Evolutionary conservation across 257 asterid genomes (phyloP), one percentile per base, ranked within the genome.

Genomic region (Solanum pennellii): DNA sequence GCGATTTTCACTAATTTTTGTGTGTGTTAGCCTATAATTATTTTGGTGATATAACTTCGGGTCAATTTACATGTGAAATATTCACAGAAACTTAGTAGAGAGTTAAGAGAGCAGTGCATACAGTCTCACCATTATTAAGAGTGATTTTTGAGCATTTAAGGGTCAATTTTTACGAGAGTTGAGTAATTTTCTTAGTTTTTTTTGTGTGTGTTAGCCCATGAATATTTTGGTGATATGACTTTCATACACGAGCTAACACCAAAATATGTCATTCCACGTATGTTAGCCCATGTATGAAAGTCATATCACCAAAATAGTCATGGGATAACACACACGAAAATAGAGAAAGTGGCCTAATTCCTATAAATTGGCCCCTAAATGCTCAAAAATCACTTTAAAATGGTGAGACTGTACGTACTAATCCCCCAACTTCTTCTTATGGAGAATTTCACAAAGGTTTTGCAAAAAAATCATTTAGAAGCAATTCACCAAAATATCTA

Each of bases 401-500:
- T 56, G 25, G 65, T 56, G 25, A 56, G 65, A 56, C 2, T 56
- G 12, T 20, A 20, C 12, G 1, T 56, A 3, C 25, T 56, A 5
- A 11, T 56, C 25, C 6, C 25, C 12, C 12, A 56, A 56, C 5
- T 56, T n/a, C 5, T 56, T n/a, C 12, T n/a, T 56, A 20, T 20
- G 25, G 0, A 56, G 5, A 12, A 25, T 56, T 56, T 8, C 65
- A 56, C 5, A 56, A 56, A 56, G 12, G 4, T 56, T 56, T 56
- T 10, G 12, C 25, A 56, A 20, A 20, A 59, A 59, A 8, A 1
- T 7, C 25, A 59, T 20, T 0, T 59, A 1, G 0, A 59, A 59
- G 5, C 0, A 1, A 59, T 59, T 59, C 5, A 59, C 66, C 66
- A 59, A 59, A 20, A 59, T 59, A 59, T 20, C 0, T 0, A 20